These are phyloP conservation scores for Bacidia rubella DNA, from an alignment of 495 filamentous ascomycete species.

Conservation along the genomic window DNA sequence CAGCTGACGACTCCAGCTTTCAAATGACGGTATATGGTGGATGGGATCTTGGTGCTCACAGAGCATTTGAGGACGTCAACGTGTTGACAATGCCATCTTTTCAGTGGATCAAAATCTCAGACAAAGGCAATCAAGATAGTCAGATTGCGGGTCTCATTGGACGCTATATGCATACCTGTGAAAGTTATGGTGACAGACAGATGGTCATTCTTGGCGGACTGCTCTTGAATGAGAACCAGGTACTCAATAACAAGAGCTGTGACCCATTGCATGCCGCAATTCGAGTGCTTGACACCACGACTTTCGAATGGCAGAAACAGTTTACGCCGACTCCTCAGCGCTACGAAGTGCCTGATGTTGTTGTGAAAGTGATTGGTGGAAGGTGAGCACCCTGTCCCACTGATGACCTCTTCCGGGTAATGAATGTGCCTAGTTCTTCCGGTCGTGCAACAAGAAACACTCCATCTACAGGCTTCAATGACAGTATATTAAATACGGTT, in stretches of 20 bases:
- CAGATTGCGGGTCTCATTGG: neutral
- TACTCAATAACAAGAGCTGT: neutral
- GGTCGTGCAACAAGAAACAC: neutral
- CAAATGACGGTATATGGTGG: constrained; percentile 7
- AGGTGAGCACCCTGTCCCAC: no score
- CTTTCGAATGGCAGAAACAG: constrained; percentile 7
- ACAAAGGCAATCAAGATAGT: neutral
- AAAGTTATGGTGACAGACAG: constrained; percentile 5
- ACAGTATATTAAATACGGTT: neutral
- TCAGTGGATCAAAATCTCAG: constrained; percentile 5
- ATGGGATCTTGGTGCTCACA: neutral
- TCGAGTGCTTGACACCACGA: constrained; percentile 6
- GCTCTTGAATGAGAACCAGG: neutral
- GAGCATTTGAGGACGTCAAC: neutral
- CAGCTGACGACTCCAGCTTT: constrained; percentile 6
- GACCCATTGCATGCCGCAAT: neutral
- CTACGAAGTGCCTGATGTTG: neutral
- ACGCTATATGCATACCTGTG: constrained; percentile 1
- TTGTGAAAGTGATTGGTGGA: neutral
- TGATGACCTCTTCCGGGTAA: no score
- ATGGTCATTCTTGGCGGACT: constrained; percentile 6
- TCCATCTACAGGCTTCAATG: neutral
- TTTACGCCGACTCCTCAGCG: neutral
- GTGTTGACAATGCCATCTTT: constrained; percentile 8
- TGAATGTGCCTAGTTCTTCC: neutral